A percentile compares a stretch with the other conserved stretches of the same genome.
These are phyloP conservation scores for Phytopythium mirpurense DNA, from an alignment of 352 stramenopile genomes.

Conservation along the genomic window DNA sequence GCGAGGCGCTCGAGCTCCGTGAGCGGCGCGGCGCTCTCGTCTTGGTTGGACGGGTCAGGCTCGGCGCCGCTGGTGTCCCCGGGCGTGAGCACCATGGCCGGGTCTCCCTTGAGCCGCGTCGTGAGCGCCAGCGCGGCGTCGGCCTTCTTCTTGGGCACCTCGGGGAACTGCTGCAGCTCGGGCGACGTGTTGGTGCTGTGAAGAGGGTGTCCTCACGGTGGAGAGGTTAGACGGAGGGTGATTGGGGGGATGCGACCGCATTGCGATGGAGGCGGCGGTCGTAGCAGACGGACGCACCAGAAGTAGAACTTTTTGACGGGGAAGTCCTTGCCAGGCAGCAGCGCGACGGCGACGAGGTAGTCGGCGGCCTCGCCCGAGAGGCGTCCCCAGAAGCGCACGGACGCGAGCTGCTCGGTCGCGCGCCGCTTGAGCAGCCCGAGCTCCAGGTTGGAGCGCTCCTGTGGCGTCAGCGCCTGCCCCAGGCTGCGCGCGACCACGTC, in stretches of 20 bases:
- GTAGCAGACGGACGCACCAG: constrained; percentile 27
- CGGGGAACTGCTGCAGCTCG: constrained; percentile 75
- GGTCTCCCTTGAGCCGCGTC: constrained; percentile 61
- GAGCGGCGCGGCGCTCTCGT: constrained; percentile 20
- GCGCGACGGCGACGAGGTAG: constrained; percentile 60
- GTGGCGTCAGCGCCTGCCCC: constrained; percentile 58
- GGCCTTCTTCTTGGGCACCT: constrained; percentile 56
- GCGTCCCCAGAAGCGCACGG: constrained; percentile 71
- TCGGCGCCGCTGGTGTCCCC: constrained; percentile 13
- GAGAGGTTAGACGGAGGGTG: too few species aligned
- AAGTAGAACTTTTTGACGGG: constrained; percentile 87
- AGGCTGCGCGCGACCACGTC: constrained; percentile 67
- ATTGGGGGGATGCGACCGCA: too few species aligned
- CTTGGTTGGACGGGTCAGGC: constrained; percentile 4
- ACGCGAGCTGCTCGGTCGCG: constrained; percentile 52
- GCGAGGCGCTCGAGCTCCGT: constrained; percentile 72
- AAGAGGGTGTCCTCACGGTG: too few species aligned
- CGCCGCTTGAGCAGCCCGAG: constrained; percentile 63
- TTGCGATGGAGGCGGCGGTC: not conserved
- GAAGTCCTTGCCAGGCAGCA: constrained; percentile 55
- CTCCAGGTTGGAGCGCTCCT: constrained; percentile 77
- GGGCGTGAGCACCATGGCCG: constrained; percentile 46
- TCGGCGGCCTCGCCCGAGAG: constrained; percentile 56
- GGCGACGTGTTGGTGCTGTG: constrained; percentile 69
- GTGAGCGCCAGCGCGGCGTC: constrained; percentile 37